A percentile compares a stretch with the other conserved stretches of the same genome.
Evolutionary conservation across 192 early-diverging fungal species (phyloP).

Genomic region (Gaertneriomyces sp.): DNA sequence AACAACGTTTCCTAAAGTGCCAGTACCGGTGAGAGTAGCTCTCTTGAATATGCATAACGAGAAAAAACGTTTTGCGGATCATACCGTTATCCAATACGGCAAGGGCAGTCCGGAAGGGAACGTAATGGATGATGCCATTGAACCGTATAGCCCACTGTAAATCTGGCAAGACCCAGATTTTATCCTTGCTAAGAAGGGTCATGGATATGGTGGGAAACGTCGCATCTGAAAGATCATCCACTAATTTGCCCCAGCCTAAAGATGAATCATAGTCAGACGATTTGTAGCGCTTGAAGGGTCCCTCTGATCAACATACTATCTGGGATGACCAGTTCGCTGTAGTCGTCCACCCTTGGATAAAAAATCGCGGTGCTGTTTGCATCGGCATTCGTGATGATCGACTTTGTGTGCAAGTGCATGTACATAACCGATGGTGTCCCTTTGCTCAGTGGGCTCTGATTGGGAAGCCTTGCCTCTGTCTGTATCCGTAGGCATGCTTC

Average conservation of each 20-base stretch:
- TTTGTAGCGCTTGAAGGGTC: not conserved
- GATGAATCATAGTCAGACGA: not conserved
- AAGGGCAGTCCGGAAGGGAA: slow-evolving; percentile 37
- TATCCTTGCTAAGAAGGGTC: slow-evolving; percentile 26
- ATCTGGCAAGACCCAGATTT: slow-evolving; percentile 18
- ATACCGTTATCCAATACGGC: slow-evolving; percentile 37
- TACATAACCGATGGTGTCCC: slow-evolving; percentile 16
- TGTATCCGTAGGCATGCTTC: slow-evolving; percentile 6
- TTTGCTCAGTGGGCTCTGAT: not conserved
- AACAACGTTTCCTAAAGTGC: slow-evolving; percentile 3
- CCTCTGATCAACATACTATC: slow-evolving; percentile 12
- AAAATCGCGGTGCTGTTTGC: slow-evolving; percentile 33
- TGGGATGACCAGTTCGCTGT: slow-evolving; percentile 37
- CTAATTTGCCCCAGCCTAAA: not conserved
- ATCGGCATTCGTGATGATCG: not conserved
- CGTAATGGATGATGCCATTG: slow-evolving; percentile 23
- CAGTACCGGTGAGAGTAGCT: not conserved
- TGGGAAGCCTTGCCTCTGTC: not conserved
- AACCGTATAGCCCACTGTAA: slow-evolving; percentile 20
- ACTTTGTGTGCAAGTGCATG: slow-evolving; percentile 12
- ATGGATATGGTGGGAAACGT: slow-evolving; percentile 19
- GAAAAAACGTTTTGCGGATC: not conserved
- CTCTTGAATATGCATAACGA: not conserved
- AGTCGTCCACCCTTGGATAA: slow-evolving; percentile 47
- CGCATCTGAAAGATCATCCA: not conserved